Conservation (phyloP, 257 asterid genomes). For the Forsythia viridissima region DNA sequence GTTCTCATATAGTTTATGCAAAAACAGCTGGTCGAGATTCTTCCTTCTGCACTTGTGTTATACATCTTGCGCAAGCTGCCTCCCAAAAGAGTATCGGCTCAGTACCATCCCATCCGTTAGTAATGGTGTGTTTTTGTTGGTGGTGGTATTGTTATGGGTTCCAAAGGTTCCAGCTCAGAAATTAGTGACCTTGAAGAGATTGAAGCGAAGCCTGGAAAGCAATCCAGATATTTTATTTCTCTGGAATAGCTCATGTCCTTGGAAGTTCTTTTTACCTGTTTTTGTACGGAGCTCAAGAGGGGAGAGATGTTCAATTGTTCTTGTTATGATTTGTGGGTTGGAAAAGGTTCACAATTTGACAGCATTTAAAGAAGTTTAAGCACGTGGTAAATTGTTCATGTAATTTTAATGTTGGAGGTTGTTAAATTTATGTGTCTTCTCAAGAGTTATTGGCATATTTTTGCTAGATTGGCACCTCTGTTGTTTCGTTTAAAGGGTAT, state of each 20-base stretch:
- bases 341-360: slow-evolving; percentile 15
- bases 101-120: slow-evolving; percentile 64
- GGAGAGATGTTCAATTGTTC: slow-evolving; percentile 16
- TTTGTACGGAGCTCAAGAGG: slow-evolving; percentile 19
- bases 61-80: slow-evolving; percentile 76
- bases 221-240: slow-evolving; percentile 41
- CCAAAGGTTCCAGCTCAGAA: slow-evolving; percentile 6
- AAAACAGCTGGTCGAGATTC: slow-evolving; percentile 75
- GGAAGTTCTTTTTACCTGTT: slow-evolving; percentile 22
- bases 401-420: neutral
- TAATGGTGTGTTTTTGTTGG: slow-evolving; percentile 1
- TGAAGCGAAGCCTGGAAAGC: slow-evolving; percentile 27
- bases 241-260: slow-evolving; percentile 36
- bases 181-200: slow-evolving; percentile 12
- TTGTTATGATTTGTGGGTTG: slow-evolving; percentile 20
- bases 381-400: neutral
- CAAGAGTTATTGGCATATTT: neutral
- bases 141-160: slow-evolving; percentile 15
- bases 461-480: neutral
- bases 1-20: slow-evolving; percentile 23
- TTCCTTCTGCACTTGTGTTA: slow-evolving; percentile 71
- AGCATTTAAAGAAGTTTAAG: neutral
- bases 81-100: slow-evolving; percentile 61
- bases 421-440: neutral
- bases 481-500: no score